phyloP scores from a whole-genome alignment of 805 yeast genomes.

The Lipomyces anomalus region DNA sequence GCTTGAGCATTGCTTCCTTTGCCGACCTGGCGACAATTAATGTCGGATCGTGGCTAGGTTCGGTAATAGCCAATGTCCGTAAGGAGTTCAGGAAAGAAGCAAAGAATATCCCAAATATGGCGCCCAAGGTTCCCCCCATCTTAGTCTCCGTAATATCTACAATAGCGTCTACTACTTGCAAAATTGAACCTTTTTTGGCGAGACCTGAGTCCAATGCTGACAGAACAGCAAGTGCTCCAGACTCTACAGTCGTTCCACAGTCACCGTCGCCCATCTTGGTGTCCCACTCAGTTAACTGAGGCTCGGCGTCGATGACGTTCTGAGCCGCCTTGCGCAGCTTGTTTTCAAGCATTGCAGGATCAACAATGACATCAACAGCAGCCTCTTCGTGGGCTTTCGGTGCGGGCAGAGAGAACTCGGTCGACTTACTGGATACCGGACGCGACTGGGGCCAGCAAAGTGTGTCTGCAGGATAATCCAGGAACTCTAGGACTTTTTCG shows the following conservation, averaged over 20 bases:
- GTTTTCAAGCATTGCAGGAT: conserved; percentile 6
- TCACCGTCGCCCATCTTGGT: conserved; percentile 93
- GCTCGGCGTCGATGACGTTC: conserved; percentile 56
- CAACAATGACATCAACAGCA: conserved; percentile 5
- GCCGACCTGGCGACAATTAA: neutral
- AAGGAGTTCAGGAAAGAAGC: conserved; percentile 54
- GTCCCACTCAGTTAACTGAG: conserved; percentile 76
- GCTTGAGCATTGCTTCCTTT: conserved; percentile 10
- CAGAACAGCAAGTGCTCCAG: conserved; percentile 69
- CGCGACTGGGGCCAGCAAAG: conserved; percentile 12
- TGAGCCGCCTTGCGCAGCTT: conserved; percentile 46
- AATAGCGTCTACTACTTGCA: conserved; percentile 29
- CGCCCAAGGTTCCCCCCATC: conserved; percentile 98
- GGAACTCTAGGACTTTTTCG: conserved; percentile 5
- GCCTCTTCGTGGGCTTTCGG: neutral
- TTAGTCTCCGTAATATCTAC: conserved; percentile 72
- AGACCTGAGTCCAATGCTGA: conserved; percentile 43
- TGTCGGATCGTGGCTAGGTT: no score
- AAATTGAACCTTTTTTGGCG: conserved; percentile 53
- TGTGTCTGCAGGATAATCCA: conserved; percentile 12
- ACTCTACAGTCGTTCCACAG: conserved; percentile 82
- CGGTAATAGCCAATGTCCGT: conserved; percentile 10
- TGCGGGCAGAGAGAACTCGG: no score
- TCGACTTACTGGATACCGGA: no score
- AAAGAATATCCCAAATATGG: conserved; percentile 76